Conservation (phyloP, 306 rosid species). For the Morella rubra region DNA sequence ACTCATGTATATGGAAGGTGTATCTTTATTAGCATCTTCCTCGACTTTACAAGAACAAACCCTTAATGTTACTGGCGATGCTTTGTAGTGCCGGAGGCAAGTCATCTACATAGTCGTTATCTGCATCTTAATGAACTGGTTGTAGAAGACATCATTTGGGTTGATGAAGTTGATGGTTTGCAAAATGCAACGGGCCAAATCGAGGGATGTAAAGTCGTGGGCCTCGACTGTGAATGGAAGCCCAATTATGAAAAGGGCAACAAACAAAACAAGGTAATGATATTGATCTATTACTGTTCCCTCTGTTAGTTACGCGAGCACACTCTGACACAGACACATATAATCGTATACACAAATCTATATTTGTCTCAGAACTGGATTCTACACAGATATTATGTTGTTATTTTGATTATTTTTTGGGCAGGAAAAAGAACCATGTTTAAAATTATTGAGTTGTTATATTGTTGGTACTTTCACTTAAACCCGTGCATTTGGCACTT, state of each 20-base stretch:
- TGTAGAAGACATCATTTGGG: conserved; percentile 66
- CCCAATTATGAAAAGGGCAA: conserved; percentile 78
- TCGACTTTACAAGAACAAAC: conserved; percentile 24
- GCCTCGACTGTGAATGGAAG: conserved; percentile 98
- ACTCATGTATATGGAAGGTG: neutral
- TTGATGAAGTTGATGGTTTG: conserved; percentile 68
- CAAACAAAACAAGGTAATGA: conserved; percentile 78
- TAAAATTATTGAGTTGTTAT: neutral
- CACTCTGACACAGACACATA: too few species aligned
- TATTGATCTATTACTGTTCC: conserved; percentile 13
- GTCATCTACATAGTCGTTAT: conserved; percentile 49
- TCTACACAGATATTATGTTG: neutral
- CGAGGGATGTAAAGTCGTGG: conserved; percentile 79
- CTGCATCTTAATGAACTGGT: conserved; percentile 65
- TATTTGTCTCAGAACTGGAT: neutral
- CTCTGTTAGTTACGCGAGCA: neutral
- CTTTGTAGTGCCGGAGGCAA: conserved; percentile 58
- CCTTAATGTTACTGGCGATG: conserved; percentile 16
- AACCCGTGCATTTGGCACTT: neutral
- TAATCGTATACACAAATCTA: neutral
- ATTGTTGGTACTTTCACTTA: neutral
- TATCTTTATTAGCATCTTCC: conserved; percentile 19
- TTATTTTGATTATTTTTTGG: neutral
- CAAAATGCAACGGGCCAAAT: conserved; percentile 58
- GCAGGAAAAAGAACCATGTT: neutral